Evolutionary conservation across 1,284 basidiomycete species (phyloP), one percentile per base, ranked within the genome.

Genomic region (Neonothopanus nambi): DNA sequence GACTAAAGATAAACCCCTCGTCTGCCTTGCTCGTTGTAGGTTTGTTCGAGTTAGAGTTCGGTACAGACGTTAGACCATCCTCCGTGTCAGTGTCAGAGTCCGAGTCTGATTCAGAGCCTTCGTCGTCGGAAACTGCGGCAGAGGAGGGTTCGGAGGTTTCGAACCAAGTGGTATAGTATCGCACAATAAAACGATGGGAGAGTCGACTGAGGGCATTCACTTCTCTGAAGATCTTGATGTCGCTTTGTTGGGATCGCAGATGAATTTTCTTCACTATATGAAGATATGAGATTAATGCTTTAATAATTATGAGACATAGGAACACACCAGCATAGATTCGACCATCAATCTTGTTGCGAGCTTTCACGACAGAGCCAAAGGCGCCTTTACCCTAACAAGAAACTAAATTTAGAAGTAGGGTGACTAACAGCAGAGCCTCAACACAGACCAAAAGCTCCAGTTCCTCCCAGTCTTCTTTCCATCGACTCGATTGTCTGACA

Each of bases 341-440:
- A 28, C 68, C 77, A 67, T 91, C 89, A 30, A 91, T 81, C 70
- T 86, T 91, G 66, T 98, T 95, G 50, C 87, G 78, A 1, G 94
- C 95, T 68, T 98, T 98, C 41, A 97, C 93, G 0, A 98, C 95
- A 20, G 91, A 90, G 0, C 95, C 94, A 67, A 95, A 98, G 0
- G 90, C 94, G 1, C 95, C 95, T 66, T 89, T 91, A 1, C 95
- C 95, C 89, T 92, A 57, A 9, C n/a, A 44, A 42, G 30, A 41
- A 54, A 41, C 17, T 37, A 20, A 37, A 51, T 5, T 36, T 17
- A 56, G 12, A 30, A 11, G 38, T 13, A 15, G 15, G 5, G 1
- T 40, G 0, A 45, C 23, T 3, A 28, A 50, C 42, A 33, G 9
- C 46, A 47, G 33, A 23, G 15, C 33, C 52, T 21, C 23, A 47